These are phyloP conservation scores for Lactarius pseudohatsudake DNA, from an alignment of 768 basidiomycete genomes.

Conservation along the genomic window DNA sequence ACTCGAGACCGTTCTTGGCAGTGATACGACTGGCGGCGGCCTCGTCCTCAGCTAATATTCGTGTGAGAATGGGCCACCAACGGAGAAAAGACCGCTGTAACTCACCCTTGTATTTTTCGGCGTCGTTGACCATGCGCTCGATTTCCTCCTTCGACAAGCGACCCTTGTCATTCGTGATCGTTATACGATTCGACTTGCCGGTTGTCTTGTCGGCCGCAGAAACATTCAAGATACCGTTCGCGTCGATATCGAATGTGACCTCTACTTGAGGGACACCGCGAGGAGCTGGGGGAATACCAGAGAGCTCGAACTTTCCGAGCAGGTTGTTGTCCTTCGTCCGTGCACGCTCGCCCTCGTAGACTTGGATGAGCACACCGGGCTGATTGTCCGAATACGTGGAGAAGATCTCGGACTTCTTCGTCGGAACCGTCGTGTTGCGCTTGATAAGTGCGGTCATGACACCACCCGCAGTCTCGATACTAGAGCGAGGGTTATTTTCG, in stretches of 20 bases:
- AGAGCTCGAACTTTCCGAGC: constrained; percentile 97
- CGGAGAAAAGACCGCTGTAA: constrained; percentile 21
- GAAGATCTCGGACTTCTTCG: constrained; percentile 98
- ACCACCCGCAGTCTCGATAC: constrained; percentile 99
- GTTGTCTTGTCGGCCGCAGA: constrained; percentile 96
- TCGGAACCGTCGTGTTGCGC: constrained; percentile 97
- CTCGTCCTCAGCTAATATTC: constrained; percentile 72
- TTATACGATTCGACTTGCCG: constrained; percentile 92
- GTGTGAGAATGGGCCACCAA: constrained; percentile 22
- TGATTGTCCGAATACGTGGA: constrained; percentile 99
- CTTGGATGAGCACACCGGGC: constrained; percentile 97
- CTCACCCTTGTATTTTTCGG: constrained; percentile 87
- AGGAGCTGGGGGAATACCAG: constrained; percentile 93
- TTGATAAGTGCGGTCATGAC: constrained; percentile 99
- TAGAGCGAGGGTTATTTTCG: constrained; percentile 18
- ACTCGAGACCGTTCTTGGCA: constrained; percentile 91
- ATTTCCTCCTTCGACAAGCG: constrained; percentile 97
- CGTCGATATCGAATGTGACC: constrained; percentile 97
- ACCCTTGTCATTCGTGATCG: constrained; percentile 96
- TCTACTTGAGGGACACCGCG: constrained; percentile 98
- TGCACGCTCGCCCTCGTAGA: constrained; percentile 97
- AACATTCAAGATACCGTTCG: constrained; percentile 95
- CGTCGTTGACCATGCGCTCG: constrained; percentile 94
- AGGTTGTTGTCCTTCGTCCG: constrained; percentile 99
- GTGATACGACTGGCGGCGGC: constrained; percentile 79